Conservation (phyloP, 2,329 filamentous ascomycete genomes). For the Alternaria triticimaculans region DNA sequence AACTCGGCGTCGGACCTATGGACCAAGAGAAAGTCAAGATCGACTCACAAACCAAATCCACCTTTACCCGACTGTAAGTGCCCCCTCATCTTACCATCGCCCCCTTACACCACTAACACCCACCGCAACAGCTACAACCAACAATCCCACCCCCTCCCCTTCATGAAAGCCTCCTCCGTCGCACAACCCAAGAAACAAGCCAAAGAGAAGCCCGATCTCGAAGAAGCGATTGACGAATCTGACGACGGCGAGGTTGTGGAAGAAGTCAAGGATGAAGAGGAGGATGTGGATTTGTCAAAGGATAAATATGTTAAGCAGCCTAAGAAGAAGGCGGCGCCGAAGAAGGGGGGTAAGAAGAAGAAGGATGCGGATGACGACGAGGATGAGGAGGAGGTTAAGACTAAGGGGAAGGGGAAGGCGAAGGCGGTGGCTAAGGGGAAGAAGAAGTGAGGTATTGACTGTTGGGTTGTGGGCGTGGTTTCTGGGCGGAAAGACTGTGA, state of each 20-base stretch:
- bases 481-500: neutral
- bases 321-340: constrained; percentile 70
- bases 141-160: constrained; percentile 86
- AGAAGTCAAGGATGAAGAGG: constrained; percentile 66
- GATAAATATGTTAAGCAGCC: constrained; percentile 96
- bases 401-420: constrained; percentile 55
- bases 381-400: constrained; percentile 57
- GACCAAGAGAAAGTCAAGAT: constrained; percentile 76
- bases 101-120: constrained; percentile 10
- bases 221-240: constrained; percentile 94
- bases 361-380: constrained; percentile 40
- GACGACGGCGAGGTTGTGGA: constrained; percentile 65
- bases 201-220: constrained; percentile 85
- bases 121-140: constrained; percentile 74
- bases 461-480: too few relatives aligned
- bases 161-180: constrained; percentile 89
- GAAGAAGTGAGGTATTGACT: neutral
- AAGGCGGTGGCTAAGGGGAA: constrained; percentile 46
- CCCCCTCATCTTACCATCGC: neutral
- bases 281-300: constrained; percentile 84
- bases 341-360: constrained; percentile 50
- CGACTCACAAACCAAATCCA: constrained; percentile 82
- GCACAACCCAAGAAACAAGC: constrained; percentile 72
- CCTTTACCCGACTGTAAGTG: constrained; percentile 86
- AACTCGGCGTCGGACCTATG: constrained; percentile 88